phyloP scores from a whole-genome alignment of 257 asterid genomes.

The Paraleonurus japonicus region DNA sequence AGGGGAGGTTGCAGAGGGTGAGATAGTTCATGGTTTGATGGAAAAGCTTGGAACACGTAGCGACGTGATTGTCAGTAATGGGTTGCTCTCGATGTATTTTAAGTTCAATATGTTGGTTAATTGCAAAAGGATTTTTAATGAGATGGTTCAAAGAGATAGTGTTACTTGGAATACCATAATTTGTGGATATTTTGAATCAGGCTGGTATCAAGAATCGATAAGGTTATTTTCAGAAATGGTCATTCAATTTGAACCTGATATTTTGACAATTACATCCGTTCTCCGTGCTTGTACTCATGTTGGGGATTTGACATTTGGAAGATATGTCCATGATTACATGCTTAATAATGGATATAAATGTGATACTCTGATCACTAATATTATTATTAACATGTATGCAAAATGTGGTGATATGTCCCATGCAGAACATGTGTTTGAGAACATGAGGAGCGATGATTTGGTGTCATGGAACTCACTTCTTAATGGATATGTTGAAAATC shows the following conservation, averaged over 20 bases:
- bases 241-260: constrained; percentile 51
- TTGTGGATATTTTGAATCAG: constrained; percentile 54
- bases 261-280: constrained; percentile 57
- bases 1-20: constrained; percentile 58
- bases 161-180: constrained; percentile 80
- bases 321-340: constrained; percentile 58
- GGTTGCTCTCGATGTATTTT: constrained; percentile 66
- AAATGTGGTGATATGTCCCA: constrained; percentile 63
- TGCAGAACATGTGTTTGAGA: constrained; percentile 61
- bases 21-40: constrained; percentile 55
- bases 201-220: constrained; percentile 53
- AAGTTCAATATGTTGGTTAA: constrained; percentile 50
- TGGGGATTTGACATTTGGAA: constrained; percentile 60
- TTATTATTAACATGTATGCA: constrained; percentile 71
- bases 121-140: constrained; percentile 46
- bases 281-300: constrained; percentile 69
- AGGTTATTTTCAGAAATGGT: constrained; percentile 54
- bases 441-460: constrained; percentile 55
- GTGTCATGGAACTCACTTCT: constrained; percentile 84
- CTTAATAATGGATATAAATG: constrained; percentile 47
- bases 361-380: constrained; percentile 50
- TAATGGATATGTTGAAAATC: constrained; percentile 50
- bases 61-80: constrained; percentile 53
- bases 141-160: constrained; percentile 61
- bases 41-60: constrained; percentile 57